Percentiles rank a stretch among this genome's conserved stretches.
phyloP scores from a whole-genome alignment of 208 protist genomes.

The Wallacemonas sp. region DNA sequence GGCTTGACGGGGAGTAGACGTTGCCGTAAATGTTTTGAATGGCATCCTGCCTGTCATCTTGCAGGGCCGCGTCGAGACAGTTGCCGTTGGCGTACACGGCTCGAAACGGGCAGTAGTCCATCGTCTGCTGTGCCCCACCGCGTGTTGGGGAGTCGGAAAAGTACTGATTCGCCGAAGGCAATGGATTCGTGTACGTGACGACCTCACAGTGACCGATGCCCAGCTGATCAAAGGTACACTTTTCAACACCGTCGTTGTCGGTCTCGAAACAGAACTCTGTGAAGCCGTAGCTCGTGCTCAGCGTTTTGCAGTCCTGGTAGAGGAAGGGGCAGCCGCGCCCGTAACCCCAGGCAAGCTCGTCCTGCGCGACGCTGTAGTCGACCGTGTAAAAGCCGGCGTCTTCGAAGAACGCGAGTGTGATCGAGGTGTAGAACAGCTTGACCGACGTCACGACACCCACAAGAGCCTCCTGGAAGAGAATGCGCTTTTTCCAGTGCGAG shows the following conservation, averaged over 20 bases:
- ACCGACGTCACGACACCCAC: conserved; percentile 40
- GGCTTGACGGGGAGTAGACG: conserved; percentile 29
- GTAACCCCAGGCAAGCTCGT: conserved; percentile 40
- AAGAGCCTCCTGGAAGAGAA: conserved; percentile 55
- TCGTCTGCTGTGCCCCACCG: conserved; percentile 34
- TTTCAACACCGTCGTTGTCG: background rate
- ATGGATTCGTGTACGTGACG: conserved; percentile 15
- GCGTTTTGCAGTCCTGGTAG: conserved; percentile 43
- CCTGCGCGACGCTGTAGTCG: conserved; percentile 49
- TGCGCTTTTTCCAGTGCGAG: conserved; percentile 70
- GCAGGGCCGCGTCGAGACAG: conserved; percentile 27
- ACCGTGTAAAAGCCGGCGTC: conserved; percentile 53
- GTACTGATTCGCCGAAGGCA: conserved; percentile 42
- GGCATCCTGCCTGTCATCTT: conserved; percentile 19
- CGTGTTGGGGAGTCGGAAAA: conserved; percentile 20
- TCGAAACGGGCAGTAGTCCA: conserved; percentile 63
- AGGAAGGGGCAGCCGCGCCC: conserved; percentile 51
- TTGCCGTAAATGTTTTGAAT: conserved; percentile 40
- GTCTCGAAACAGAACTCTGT: conserved; percentile 58
- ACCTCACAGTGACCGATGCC: conserved; percentile 40
- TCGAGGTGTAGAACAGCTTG: conserved; percentile 37
- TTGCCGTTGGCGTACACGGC: conserved; percentile 28
- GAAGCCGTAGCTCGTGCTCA: conserved; percentile 2
- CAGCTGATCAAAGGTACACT: conserved; percentile 41
- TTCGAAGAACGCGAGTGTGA: conserved; percentile 64